phyloP scores from a whole-genome alignment of 768 basidiomycete genomes.

The Tylopilus rubrobrunneus region DNA sequence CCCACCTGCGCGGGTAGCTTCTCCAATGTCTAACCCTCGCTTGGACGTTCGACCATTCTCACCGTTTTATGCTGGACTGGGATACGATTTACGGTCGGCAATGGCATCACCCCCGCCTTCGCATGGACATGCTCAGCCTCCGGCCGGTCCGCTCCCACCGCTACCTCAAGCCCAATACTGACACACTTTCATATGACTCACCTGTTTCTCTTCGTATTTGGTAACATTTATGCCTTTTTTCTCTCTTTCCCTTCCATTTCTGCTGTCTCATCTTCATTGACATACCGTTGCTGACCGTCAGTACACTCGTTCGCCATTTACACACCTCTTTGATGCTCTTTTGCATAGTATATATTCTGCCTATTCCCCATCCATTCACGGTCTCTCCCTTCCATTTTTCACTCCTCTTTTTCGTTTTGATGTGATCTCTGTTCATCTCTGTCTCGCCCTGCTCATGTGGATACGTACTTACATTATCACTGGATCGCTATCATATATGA shows the following conservation, averaged over 20 bases:
- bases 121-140: not conserved
- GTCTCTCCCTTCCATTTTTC: not conserved
- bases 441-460: not conserved
- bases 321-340: not conserved
- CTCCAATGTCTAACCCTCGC: conserved; percentile 7
- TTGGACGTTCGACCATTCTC: conserved; percentile 46
- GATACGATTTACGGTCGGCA: conserved; percentile 8
- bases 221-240: conserved; percentile 11
- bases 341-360: not conserved
- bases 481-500: not conserved
- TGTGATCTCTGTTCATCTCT: not conserved
- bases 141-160: not conserved
- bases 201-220: conserved; percentile 12
- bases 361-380: not conserved
- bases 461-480: not conserved
- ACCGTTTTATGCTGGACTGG: conserved; percentile 39
- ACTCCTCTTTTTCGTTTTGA: not conserved
- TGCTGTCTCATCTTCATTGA: not conserved
- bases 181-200: not conserved
- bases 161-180: conserved; percentile 16
- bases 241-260: not conserved
- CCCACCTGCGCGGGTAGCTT: conserved; percentile 9
- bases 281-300: not conserved
- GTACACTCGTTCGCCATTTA: not conserved
- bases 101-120: conserved; percentile 7